Conservation (phyloP, 2,329 filamentous ascomycete species). For the Oidium heveae region DNA sequence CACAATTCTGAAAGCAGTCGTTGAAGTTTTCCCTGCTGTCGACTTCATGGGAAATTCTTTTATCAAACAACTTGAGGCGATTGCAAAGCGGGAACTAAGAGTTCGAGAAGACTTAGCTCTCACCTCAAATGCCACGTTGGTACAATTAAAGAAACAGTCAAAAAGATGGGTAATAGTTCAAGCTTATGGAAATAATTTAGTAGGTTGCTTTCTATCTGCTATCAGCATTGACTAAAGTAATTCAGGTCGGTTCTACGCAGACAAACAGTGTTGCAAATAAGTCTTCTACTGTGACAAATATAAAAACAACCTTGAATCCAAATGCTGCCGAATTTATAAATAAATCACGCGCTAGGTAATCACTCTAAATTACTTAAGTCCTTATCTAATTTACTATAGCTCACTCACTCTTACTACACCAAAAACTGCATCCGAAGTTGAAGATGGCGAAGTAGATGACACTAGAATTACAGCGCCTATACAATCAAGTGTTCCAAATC, state of each 20-base stretch:
- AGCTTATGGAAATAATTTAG: constrained; percentile 27
- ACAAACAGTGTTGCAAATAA: constrained; percentile 3
- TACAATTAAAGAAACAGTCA: constrained; percentile 40
- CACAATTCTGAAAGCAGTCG: constrained; percentile 57
- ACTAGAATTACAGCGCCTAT: constrained; percentile 15
- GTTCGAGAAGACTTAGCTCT: constrained; percentile 50
- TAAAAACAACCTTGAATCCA: constrained; percentile 24
- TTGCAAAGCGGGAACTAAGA: constrained; percentile 36
- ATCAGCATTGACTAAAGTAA: not conserved
- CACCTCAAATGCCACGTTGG: constrained; percentile 44
- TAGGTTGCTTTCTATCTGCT: not conserved
- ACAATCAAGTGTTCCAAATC: not conserved
- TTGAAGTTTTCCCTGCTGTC: constrained; percentile 65
- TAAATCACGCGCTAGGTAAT: constrained; percentile 14
- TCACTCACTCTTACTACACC: constrained; percentile 13
- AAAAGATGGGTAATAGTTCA: constrained; percentile 50
- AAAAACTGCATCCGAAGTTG: constrained; percentile 24
- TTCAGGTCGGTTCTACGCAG: constrained; percentile 2
- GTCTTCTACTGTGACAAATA: not conserved
- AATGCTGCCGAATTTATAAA: constrained; percentile 42
- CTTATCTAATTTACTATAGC: constrained; percentile 14
- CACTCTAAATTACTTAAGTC: constrained; percentile 1
- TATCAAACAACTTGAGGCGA: constrained; percentile 35
- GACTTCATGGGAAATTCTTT: constrained; percentile 63
- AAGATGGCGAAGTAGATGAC: constrained; percentile 52